phyloP scores from a whole-genome alignment of 2,329 filamentous ascomycete genomes.

The Talaromyces albobiverticillius region DNA sequence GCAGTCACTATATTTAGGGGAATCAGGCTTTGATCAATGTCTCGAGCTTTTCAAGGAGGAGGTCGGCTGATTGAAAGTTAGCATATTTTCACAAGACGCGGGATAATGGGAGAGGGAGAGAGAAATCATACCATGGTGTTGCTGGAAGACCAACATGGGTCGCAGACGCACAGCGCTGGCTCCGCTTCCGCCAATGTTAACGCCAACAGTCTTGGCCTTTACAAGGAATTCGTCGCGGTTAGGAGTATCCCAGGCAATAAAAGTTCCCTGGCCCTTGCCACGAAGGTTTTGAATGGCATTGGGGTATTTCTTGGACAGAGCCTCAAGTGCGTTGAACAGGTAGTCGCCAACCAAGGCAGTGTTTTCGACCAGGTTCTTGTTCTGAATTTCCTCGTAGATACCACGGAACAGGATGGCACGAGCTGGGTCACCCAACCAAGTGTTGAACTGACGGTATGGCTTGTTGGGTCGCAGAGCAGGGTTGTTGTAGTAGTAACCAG shows the following conservation, averaged over 20 bases:
- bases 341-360: conserved; percentile 78
- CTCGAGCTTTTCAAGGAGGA: conserved; percentile 75
- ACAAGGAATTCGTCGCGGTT: conserved; percentile 74
- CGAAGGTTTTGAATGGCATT: conserved; percentile 77
- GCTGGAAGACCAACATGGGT: conserved; percentile 91
- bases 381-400: conserved; percentile 78
- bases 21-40: conserved; percentile 57
- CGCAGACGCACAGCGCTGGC: conserved; percentile 71
- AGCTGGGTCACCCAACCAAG: conserved; percentile 92
- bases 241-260: conserved; percentile 87
- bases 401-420: conserved; percentile 80
- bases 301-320: conserved; percentile 68
- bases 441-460: conserved; percentile 95
- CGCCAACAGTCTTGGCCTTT: conserved; percentile 73
- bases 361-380: conserved; percentile 72
- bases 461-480: conserved; percentile 79
- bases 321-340: conserved; percentile 67
- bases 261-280: conserved; percentile 84
- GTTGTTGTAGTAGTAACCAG: conserved; percentile 88
- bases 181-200: conserved; percentile 87
- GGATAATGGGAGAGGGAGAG: not conserved
- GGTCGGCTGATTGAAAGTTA: conserved; percentile 54
- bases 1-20: not conserved
- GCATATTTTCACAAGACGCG: not conserved
- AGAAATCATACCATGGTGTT: conserved; percentile 64